A percentile compares a stretch with the other conserved stretches of the same genome.
Conservation (phyloP, 2,329 filamentous ascomycete species). For the Fusarium sarcochroum region DNA sequence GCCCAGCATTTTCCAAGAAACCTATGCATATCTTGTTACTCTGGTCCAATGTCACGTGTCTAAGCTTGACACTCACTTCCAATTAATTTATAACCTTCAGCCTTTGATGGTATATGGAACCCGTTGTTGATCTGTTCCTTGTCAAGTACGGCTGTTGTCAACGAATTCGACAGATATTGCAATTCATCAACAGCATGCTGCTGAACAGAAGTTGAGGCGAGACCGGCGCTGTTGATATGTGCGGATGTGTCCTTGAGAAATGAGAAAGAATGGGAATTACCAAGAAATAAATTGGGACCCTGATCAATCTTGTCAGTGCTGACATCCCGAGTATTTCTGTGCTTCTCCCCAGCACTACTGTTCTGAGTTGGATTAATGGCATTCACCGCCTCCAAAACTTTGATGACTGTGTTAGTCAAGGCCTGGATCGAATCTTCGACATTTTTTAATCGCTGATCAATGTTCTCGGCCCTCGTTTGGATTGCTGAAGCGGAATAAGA, state of each 20-base stretch:
- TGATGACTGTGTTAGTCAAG: not conserved
- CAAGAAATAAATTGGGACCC: not conserved
- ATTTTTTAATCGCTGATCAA: not conserved
- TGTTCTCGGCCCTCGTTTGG: fast-evolving
- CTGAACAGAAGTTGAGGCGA: not conserved
- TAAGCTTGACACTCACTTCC: not conserved
- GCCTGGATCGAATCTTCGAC: not conserved
- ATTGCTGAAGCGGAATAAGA: fast-evolving
- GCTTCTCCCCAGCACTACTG: not conserved
- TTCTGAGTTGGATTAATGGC: not conserved
- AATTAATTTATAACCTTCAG: conserved; percentile 12
- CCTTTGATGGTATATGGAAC: not conserved
- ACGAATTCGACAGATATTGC: not conserved
- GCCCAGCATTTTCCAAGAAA: not conserved
- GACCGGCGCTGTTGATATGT: not conserved
- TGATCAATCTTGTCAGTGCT: not conserved
- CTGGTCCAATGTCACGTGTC: fast-evolving
- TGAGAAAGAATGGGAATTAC: not conserved
- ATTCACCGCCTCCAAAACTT: not conserved
- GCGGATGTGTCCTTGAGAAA: not conserved
- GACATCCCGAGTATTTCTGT: too few relatives aligned
- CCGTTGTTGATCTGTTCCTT: fast-evolving
- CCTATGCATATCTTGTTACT: not conserved
- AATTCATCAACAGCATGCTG: conserved; percentile 1
- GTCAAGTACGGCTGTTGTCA: not conserved